Conservation (phyloP, 164 flowering plant species). For the Santalum album region DNA sequence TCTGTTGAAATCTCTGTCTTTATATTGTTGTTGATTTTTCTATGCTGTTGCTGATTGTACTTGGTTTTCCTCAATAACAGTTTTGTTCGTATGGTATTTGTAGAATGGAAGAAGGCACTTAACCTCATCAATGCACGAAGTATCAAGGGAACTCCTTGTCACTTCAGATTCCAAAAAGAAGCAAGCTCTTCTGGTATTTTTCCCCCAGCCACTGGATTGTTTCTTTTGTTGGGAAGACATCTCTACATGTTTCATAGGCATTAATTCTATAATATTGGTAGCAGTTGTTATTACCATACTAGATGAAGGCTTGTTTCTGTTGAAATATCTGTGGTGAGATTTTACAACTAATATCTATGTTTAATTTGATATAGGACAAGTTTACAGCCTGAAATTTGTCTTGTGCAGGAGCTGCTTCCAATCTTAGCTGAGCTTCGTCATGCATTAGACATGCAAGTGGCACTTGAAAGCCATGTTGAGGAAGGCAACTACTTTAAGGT, state of each 20-base stretch:
- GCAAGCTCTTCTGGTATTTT: slow-evolving; percentile 81
- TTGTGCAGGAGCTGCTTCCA: slow-evolving; percentile 75
- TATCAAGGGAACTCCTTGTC: slow-evolving; percentile 95
- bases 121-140: slow-evolving; percentile 82
- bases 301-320: too few relatives aligned
- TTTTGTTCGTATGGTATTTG: slow-evolving; percentile 12
- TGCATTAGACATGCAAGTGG: slow-evolving; percentile 69
- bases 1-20: not conserved
- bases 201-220: not conserved
- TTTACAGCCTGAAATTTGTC: not conserved
- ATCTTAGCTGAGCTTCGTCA: slow-evolving; percentile 66
- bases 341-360: too few relatives aligned
- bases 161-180: slow-evolving; percentile 72
- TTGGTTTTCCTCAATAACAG: not conserved
- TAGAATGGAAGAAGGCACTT: slow-evolving; percentile 95
- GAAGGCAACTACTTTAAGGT: slow-evolving; percentile 90
- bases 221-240: not conserved
- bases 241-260: not conserved
- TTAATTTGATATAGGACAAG: too few relatives aligned
- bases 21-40: too few relatives aligned
- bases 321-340: too few relatives aligned
- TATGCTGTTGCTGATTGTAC: not conserved
- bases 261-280: not conserved
- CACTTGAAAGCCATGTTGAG: slow-evolving; percentile 71
- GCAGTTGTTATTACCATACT: too few relatives aligned